A percentile compares a stretch with the other conserved stretches of the same genome.
Evolutionary conservation across 2,329 filamentous ascomycete species (phyloP).

Genomic region (Aspergillus cejpii): DNA sequence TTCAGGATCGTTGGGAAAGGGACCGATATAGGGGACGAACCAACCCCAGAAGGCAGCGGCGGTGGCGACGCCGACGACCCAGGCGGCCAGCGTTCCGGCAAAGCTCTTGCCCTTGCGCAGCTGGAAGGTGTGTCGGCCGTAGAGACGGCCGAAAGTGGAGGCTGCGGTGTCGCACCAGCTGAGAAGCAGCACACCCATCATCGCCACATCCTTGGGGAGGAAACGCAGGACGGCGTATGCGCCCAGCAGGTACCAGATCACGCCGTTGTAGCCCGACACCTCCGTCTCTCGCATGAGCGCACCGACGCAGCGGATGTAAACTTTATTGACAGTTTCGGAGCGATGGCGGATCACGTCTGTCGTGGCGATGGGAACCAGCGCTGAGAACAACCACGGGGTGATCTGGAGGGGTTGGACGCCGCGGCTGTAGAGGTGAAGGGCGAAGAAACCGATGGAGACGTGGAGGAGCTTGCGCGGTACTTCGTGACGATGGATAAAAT

Average conservation of each 20-base stretch:
- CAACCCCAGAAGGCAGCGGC: conserved; percentile 84
- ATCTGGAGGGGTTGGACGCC: conserved; percentile 72
- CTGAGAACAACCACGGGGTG: conserved; percentile 73
- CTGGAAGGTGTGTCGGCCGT: conserved; percentile 79
- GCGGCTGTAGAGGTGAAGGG: conserved; percentile 73
- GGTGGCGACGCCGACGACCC: conserved; percentile 71
- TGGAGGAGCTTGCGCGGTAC: conserved; percentile 90
- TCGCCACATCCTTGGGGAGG: conserved; percentile 87
- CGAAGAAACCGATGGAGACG: conserved; percentile 93
- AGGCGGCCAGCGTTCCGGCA: conserved; percentile 80
- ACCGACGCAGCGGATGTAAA: conserved; percentile 79
- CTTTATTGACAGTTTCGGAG: conserved; percentile 70
- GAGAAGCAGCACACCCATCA: conserved; percentile 80
- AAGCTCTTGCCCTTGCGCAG: conserved; percentile 84
- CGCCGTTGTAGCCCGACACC: conserved; percentile 88
- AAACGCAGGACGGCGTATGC: conserved; percentile 78
- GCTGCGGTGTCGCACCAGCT: conserved; percentile 98
- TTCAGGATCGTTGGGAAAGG: conserved; percentile 61
- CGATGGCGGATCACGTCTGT: conserved; percentile 78
- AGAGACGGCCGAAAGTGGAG: conserved; percentile 84
- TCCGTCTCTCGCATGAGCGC: conserved; percentile 96
- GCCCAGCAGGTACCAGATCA: conserved; percentile 92
- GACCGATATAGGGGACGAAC: conserved; percentile 62
- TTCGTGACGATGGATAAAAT: conserved; percentile 92
- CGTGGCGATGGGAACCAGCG: conserved; percentile 74